phyloP scores from a whole-genome alignment of 176 grass and related monocot species.

The Musa schizocarpa region DNA sequence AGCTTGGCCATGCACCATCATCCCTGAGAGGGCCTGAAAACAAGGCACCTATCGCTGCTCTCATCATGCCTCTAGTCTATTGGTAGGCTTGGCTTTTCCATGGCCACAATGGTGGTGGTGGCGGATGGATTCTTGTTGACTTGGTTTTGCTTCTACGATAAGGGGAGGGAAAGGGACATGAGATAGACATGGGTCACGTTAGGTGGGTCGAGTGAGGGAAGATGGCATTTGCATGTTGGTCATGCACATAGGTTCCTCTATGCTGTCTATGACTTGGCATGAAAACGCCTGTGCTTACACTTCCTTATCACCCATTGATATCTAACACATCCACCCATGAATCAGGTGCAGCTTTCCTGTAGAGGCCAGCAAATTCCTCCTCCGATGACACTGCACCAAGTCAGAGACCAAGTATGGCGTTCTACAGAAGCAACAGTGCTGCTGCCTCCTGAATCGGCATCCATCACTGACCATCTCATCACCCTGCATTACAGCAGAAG shows the following conservation, averaged over 20 bases:
- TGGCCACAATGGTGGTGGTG: too few species aligned
- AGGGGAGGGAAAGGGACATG: not conserved
- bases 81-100: not conserved
- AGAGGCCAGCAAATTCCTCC: constrained; percentile 62
- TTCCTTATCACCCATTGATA: too few species aligned
- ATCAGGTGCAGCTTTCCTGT: constrained; percentile 55
- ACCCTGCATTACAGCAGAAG: constrained; percentile 48
- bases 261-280: too few species aligned
- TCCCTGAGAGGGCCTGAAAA: too few species aligned
- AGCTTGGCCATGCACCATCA: too few species aligned
- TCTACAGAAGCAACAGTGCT: constrained; percentile 12
- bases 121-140: not conserved
- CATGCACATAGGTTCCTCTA: too few species aligned
- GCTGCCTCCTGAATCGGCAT: constrained; percentile 7
- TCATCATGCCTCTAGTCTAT: too few species aligned
- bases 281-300: too few species aligned
- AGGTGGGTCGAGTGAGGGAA: too few species aligned
- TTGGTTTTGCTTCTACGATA: constrained; percentile 9
- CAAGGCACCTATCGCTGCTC: too few species aligned
- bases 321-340: not conserved
- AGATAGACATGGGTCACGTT: not conserved
- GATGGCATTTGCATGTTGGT: not conserved
- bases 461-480: constrained; percentile 63
- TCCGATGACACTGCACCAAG: constrained; percentile 42
- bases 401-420: constrained; percentile 68